A percentile compares a stretch with the other conserved stretches of the same genome.
phyloP scores from a whole-genome alignment of 2,329 filamentous ascomycete species.

The Aureobasidium sp. region DNA sequence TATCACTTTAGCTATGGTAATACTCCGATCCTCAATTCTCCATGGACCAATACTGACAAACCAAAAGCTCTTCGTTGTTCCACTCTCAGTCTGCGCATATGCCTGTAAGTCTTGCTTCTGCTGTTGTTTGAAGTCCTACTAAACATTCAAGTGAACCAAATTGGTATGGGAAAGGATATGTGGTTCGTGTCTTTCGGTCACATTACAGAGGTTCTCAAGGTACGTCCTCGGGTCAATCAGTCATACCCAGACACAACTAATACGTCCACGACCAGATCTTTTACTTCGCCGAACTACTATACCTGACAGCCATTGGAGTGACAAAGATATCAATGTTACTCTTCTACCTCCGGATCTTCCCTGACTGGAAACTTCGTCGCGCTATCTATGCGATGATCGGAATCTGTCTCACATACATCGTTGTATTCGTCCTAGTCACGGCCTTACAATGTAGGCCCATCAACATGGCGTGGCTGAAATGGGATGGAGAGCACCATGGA shows the following conservation, averaged over 20 bases:
- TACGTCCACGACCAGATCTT: background rate
- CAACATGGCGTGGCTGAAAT: conserved; percentile 11
- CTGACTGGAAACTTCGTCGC: conserved; percentile 25
- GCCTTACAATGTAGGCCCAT: conserved; percentile 14
- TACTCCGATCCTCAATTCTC: background rate
- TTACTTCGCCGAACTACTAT: conserved; percentile 21
- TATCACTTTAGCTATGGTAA: conserved; percentile 1
- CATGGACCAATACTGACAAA: background rate
- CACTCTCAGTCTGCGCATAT: conserved; percentile 9
- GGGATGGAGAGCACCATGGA: background rate
- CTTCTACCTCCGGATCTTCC: conserved; percentile 32
- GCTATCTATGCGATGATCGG: conserved; percentile 24
- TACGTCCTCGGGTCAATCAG: background rate
- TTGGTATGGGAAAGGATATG: conserved; percentile 23
- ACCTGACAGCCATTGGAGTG: conserved; percentile 27
- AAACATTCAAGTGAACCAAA: conserved; percentile 19
- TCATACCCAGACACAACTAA: background rate
- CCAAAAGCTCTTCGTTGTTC: background rate
- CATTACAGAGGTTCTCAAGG: conserved; percentile 18
- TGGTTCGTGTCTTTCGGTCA: conserved; percentile 20
- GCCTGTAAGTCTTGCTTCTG: background rate
- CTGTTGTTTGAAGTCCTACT: conserved; percentile 26
- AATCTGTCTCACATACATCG: conserved; percentile 20
- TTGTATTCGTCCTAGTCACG: conserved; percentile 11
- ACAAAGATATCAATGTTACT: conserved; percentile 30